Base-by-base conservation (phyloP, 495 filamentous ascomycete genomes). In the Bathelium albidoporum region DNA sequence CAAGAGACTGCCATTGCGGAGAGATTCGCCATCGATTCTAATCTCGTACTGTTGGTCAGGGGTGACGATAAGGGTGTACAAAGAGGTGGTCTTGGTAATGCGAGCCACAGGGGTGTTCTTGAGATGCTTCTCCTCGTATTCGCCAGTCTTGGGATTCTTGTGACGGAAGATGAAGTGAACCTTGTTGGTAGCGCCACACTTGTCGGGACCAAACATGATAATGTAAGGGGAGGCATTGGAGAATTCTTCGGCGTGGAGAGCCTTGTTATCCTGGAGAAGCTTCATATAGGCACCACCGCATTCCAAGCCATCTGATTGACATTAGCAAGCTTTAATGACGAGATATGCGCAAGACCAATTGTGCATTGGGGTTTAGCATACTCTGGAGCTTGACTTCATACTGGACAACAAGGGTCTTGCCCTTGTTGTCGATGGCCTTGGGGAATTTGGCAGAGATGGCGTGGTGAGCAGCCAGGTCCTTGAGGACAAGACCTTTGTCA, bases 91-190 rank as follows among this genome's bases (percentile, higher is more conserved):
- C 85, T 97, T 97, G 79, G 83, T 82, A 74, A 93, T 95, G 71
- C 86, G 87, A 72, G 93, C 91, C 59, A 86, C 79, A 45, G 95
- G 91, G 44, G 94, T 85, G 69, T 83, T 82, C 75, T 84, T 88
- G 61, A 97, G 83, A 80, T 99, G 95, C 85, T 99, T 99, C 88
- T 99, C 95, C 83, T 97, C 94, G 71, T 99, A 99, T 77, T 97
- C 93, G 77, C 94, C 92, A 59, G 91, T 97, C 89, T 96, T 97
- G 72, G 95, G 95, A 85, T 97, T 99, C 88, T 97, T 99, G 89
- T 97, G 95, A 75, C 94, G 93, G 88, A 99, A 95, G 78, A 99
- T 99, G 80, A 99, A 96, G 83, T 99, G 95, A 62, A 99, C 90
- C 87, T 97, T 97, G 85, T 99, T 99, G 75, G 91, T 97, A 72